phyloP scores from a whole-genome alignment of 2,329 filamentous ascomycete genomes.

The Thielaviopsis euricoi region DNA sequence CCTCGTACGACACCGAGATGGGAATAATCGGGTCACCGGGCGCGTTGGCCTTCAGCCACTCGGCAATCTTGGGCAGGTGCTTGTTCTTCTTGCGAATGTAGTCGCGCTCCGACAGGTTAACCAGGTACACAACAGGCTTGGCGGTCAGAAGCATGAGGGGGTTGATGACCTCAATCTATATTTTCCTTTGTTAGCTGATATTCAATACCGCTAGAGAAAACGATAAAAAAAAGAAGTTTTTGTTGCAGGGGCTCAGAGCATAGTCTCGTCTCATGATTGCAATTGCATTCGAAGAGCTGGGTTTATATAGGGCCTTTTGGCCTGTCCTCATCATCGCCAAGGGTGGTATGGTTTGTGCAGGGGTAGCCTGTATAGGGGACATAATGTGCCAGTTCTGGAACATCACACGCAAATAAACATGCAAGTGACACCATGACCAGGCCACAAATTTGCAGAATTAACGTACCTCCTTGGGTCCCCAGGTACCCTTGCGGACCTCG shows the following conservation, averaged over 20 bases:
- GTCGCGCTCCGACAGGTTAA: slow-evolving; percentile 94
- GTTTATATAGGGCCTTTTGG: slow-evolving; percentile 45
- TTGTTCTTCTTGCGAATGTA: slow-evolving; percentile 99
- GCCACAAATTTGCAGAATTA: slow-evolving; percentile 2
- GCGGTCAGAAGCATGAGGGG: slow-evolving; percentile 86
- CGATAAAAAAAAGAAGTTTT: slow-evolving; percentile 18
- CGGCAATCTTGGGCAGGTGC: slow-evolving; percentile 79
- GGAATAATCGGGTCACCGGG: slow-evolving; percentile 81
- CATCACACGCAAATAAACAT: too few relatives aligned
- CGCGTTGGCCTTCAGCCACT: slow-evolving; percentile 89
- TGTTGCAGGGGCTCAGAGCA: slow-evolving; percentile 18
- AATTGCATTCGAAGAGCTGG: slow-evolving; percentile 98
- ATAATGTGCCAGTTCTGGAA: background rate
- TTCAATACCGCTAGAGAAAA: background rate
- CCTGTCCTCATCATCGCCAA: slow-evolving; percentile 12
- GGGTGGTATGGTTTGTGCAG: background rate
- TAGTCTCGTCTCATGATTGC: slow-evolving; percentile 12
- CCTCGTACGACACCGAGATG: slow-evolving; percentile 83
- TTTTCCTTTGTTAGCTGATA: slow-evolving; percentile 24
- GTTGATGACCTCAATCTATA: slow-evolving; percentile 94
- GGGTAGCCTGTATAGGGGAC: background rate
- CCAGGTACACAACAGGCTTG: slow-evolving; percentile 91
- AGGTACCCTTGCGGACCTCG: slow-evolving; percentile 80
- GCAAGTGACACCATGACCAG: background rate
- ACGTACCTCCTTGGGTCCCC: slow-evolving; percentile 89